Evolutionary conservation across 164 flowering plant species (phyloP).

Genomic region (Liquidambar formosana): DNA sequence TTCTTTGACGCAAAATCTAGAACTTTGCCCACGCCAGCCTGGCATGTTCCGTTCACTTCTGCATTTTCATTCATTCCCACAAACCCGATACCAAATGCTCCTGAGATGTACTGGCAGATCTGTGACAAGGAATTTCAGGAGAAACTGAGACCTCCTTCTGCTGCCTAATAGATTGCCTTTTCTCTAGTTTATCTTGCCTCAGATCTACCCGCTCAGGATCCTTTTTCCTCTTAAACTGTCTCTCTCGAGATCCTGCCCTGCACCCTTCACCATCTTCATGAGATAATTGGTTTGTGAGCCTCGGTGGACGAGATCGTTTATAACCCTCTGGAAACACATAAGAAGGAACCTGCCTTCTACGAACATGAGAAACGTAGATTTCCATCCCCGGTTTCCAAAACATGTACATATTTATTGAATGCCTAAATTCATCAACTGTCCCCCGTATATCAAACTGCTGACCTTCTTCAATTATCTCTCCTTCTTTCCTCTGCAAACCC

Average conservation of each 20-base stretch:
- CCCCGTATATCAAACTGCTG: constrained; percentile 96
- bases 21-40: background rate
- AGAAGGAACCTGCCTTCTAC: constrained; percentile 76
- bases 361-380: constrained; percentile 83
- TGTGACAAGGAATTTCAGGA: too few relatives aligned
- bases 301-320: constrained; percentile 55
- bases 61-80: background rate
- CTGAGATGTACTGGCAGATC: background rate
- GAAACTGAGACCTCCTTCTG: constrained; percentile 21
- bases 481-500: constrained; percentile 95
- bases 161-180: constrained; percentile 28
- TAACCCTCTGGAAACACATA: constrained; percentile 87
- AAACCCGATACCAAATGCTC: background rate
- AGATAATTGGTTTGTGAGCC: constrained; percentile 30
- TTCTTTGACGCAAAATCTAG: background rate
- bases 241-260: constrained; percentile 32
- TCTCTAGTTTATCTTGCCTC: constrained; percentile 12
- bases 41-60: background rate
- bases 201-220: constrained; percentile 18
- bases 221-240: constrained; percentile 31
- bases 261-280: constrained; percentile 32
- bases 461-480: constrained; percentile 75
- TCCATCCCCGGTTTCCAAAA: constrained; percentile 97
- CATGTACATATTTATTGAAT: constrained; percentile 62
- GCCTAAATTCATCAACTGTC: constrained; percentile 90